Base-by-base conservation (phyloP, 1,284 basidiomycete species). In the Thecaphora thlaspeos region DNA sequence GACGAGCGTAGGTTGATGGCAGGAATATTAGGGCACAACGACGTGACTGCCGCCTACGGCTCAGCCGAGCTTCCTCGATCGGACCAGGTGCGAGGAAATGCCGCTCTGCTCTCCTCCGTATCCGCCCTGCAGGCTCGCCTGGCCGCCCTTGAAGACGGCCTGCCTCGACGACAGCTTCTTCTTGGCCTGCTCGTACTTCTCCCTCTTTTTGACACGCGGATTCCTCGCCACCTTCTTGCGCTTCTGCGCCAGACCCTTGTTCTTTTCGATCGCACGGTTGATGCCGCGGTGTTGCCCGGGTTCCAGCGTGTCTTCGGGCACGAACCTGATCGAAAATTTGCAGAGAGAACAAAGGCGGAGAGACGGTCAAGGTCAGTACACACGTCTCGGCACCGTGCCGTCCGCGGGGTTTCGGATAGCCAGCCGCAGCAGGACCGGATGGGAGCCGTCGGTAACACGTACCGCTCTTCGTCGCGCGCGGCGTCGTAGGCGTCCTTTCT, bases 81-180 rank as follows among this genome's bases (percentile, higher is more conserved):
- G 73, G 66, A 76, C 71, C 39, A 74, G 55, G 44, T 72, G 54
- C 8, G 63, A 66, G 41, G 65, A 71, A 47, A 77, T 77, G 65
- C 75, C 75, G 9, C 67, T 70, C 48, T 61, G 65, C 51, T 77
- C 75, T 43, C 75, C 75, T 38, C 46, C 58, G 44, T 77, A 77
- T 41, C 73, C 74, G 23, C 74, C 74, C 42, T 76, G 65, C 17
- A 76, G 48, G n/a, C 52, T 60, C 19, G 55, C 48, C 52, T 75
- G 73, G 11, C 75, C 75, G 19, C 75, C 75, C 55, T 76, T 77
- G 68, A 70, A 77, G n/a, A 75, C 69, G 4, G 75, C 69, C 43
- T 71, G 67, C 38, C 65, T 66, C 40, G 61, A 68, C 2, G 61
- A 51, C 24, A 77, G 62, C 59, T 73, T 73, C 70, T 76, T 77